Conservation (phyloP, 2,329 filamentous ascomycete genomes). For the Capronia americana region DNA sequence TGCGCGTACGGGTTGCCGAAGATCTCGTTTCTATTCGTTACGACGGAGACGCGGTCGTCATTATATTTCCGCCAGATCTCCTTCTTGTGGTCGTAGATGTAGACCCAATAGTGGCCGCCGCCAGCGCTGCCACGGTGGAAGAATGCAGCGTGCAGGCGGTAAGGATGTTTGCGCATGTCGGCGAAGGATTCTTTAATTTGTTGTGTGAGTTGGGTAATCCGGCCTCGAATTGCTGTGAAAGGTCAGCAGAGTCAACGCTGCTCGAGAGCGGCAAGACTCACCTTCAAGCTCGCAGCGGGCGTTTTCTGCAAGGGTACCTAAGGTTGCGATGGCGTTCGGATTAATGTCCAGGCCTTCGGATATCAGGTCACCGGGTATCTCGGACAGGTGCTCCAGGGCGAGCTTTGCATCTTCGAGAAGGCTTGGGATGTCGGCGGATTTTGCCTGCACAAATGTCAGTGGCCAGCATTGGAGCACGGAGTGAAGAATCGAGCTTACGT, state of each 20-base stretch:
- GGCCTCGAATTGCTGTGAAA: slow-evolving; percentile 25
- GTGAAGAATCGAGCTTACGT: slow-evolving; percentile 23
- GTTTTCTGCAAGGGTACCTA: slow-evolving; percentile 33
- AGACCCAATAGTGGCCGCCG: slow-evolving; percentile 95
- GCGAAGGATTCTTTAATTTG: slow-evolving; percentile 66
- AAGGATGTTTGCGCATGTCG: slow-evolving; percentile 70
- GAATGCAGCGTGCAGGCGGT: slow-evolving; percentile 88
- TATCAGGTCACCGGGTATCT: slow-evolving; percentile 23
- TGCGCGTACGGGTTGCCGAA: slow-evolving; percentile 43
- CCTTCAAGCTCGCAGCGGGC: slow-evolving; percentile 33
- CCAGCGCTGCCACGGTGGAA: slow-evolving; percentile 75
- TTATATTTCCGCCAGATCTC: slow-evolving; percentile 93
- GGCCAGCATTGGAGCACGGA: neutral
- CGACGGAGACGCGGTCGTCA: slow-evolving; percentile 78
- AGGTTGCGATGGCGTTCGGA: slow-evolving; percentile 27
- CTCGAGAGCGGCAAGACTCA: neutral
- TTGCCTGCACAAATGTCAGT: slow-evolving; percentile 29
- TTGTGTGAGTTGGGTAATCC: slow-evolving; percentile 35
- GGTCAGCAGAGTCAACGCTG: neutral
- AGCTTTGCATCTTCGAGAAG: slow-evolving; percentile 36
- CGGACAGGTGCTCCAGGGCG: slow-evolving; percentile 34
- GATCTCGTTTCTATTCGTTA: slow-evolving; percentile 67
- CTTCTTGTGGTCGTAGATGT: slow-evolving; percentile 86
- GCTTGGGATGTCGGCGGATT: slow-evolving; percentile 34
- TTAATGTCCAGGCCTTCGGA: slow-evolving; percentile 31